These are phyloP conservation scores for Gossypium schwendimanii DNA, from an alignment of 441 rosid species.

Conservation along the genomic window DNA sequence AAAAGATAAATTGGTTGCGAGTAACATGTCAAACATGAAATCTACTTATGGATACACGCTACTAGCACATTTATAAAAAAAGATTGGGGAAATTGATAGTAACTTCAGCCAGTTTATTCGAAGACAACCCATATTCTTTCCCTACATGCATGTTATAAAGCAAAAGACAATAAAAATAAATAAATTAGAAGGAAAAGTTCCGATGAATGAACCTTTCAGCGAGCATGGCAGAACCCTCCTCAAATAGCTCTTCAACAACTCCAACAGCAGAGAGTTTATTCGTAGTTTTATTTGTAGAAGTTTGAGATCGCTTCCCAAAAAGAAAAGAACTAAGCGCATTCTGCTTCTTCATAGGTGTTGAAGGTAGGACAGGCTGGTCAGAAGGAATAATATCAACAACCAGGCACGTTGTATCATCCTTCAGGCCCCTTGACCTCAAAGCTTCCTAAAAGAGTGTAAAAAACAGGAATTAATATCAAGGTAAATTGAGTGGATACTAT, in stretches of 20 bases:
- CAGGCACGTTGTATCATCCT: slow-evolving; percentile 97
- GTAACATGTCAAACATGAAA: neutral
- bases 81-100: neutral
- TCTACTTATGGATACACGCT: neutral
- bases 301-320: slow-evolving; percentile 51
- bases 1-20: neutral
- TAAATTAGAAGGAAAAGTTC: neutral
- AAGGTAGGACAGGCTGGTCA: slow-evolving; percentile 61
- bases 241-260: slow-evolving; percentile 93
- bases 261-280: slow-evolving; percentile 91
- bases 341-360: slow-evolving; percentile 61
- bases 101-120: neutral
- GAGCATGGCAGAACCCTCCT: slow-evolving; percentile 97
- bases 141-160: neutral
- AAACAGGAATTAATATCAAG: slow-evolving; percentile 16
- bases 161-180: neutral
- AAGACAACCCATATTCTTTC: neutral
- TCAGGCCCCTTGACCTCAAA: slow-evolving; percentile 88
- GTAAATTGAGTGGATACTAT: neutral
- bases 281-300: slow-evolving; percentile 42
- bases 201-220: slow-evolving; percentile 63
- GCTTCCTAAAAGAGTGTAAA: slow-evolving; percentile 56
- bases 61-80: neutral
- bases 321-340: slow-evolving; percentile 55
- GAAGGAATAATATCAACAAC: slow-evolving; percentile 96